These are phyloP conservation scores for Diplosphaera chodatii DNA, from an alignment of 139 green algal species.

Conservation along the genomic window DNA sequence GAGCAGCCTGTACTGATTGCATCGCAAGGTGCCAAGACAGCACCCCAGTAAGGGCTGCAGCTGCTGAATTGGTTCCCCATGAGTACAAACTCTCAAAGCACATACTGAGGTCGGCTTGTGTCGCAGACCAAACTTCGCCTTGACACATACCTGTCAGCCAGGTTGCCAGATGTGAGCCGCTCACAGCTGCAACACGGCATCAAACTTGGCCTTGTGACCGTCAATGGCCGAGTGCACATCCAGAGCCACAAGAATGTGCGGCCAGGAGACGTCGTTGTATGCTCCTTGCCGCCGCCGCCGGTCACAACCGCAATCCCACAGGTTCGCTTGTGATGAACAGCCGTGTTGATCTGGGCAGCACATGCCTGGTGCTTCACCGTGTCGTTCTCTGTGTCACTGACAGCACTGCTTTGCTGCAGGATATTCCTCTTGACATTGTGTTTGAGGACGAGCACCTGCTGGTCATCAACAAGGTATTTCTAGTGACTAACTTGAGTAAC, in stretches of 20 bases:
- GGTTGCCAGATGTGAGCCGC: slow-evolving; percentile 45
- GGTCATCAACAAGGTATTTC: slow-evolving; percentile 86
- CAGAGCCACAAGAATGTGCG: slow-evolving; percentile 45
- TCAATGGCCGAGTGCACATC: slow-evolving; percentile 47
- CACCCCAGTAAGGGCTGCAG: too few relatives aligned
- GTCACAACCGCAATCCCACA: slow-evolving; percentile 57
- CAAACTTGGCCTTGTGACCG: slow-evolving; percentile 42
- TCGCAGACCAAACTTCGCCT: slow-evolving; percentile 40
- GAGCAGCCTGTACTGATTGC: background rate
- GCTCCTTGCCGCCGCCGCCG: slow-evolving; percentile 35
- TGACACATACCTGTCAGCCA: slow-evolving; percentile 46
- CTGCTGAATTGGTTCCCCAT: too few relatives aligned
- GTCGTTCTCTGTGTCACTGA: background rate
- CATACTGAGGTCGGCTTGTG: too few relatives aligned
- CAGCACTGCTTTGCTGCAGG: slow-evolving; percentile 21
- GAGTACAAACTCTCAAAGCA: too few relatives aligned
- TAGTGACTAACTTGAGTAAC: too few relatives aligned
- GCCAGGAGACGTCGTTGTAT: slow-evolving; percentile 58
- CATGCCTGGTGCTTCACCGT: background rate
- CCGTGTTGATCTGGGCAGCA: background rate
- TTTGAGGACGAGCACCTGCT: slow-evolving; percentile 90
- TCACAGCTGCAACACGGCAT: slow-evolving; percentile 59
- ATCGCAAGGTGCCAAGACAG: too few relatives aligned
- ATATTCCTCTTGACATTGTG: slow-evolving; percentile 80
- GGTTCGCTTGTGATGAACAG: too few relatives aligned